Evolutionary conservation across 106 monocot species (phyloP).

Genomic region (Dendrobium catenatum): DNA sequence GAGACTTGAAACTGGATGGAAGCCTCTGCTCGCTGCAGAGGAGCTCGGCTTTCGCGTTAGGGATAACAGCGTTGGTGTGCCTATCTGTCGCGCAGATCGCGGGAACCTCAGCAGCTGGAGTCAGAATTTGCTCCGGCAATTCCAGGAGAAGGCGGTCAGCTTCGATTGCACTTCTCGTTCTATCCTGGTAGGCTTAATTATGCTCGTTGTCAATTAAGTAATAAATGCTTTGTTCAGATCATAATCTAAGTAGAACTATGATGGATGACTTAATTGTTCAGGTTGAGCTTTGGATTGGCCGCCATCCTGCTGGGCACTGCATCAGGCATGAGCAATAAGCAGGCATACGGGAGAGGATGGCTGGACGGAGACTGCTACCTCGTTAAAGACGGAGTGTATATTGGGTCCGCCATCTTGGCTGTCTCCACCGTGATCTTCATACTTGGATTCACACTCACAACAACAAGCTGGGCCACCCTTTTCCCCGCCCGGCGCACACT

Average conservation of each 20-base stretch:
- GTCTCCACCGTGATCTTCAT: constrained; percentile 17
- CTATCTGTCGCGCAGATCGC: constrained; percentile 58
- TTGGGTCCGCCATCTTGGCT: constrained; percentile 38
- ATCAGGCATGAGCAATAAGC: constrained; percentile 73
- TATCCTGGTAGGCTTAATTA: constrained; percentile 52
- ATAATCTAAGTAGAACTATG: neutral
- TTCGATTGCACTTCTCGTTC: constrained; percentile 25
- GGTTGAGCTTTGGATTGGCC: constrained; percentile 56
- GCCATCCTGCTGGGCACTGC: constrained; percentile 42
- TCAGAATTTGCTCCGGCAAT: constrained; percentile 8
- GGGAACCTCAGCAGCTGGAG: constrained; percentile 35
- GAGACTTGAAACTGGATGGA: constrained; percentile 65
- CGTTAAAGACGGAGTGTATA: constrained; percentile 58
- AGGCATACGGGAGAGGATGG: constrained; percentile 76
- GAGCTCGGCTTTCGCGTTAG: constrained; percentile 59
- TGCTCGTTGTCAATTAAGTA: no score
- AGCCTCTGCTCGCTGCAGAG: constrained; percentile 65
- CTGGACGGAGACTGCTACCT: constrained; percentile 74
- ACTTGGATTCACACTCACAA: constrained; percentile 25
- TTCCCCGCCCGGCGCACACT: no score
- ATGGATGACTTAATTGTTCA: constrained; percentile 9
- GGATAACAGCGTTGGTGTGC: constrained; percentile 51
- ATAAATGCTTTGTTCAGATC: neutral
- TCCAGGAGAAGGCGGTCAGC: constrained; percentile 7
- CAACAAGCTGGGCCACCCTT: neutral